Conservation (phyloP, 345 rosid species). For the thale cress (Arabidopsis thaliana) region TAIR10.1 NC_003074.8:4568501-4569000, state of each 20-base stretch:
- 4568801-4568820: constrained; percentile 97
- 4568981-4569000: constrained; percentile 32
- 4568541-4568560: constrained; percentile 10
- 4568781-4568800: constrained; percentile 96
- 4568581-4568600: constrained; percentile 69
- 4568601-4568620: constrained; percentile 97
- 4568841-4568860: constrained; percentile 95
- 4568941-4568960: constrained; percentile 14
- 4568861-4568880: constrained; percentile 83
- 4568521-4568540: constrained; percentile 8
- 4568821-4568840: constrained; percentile 98
- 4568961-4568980: constrained; percentile 29
- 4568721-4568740: constrained; percentile 98
- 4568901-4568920: neutral
- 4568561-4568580: constrained; percentile 66
- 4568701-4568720: constrained; percentile 29
- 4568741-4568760: constrained; percentile 97
- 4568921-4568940: constrained; percentile 12
- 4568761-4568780: constrained; percentile 93
- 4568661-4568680: constrained; percentile 19
- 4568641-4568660: constrained; percentile 33
- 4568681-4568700: neutral
- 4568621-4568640: constrained; percentile 99
- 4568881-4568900: constrained; percentile 62
- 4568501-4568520: constrained; percentile 11